Evolutionary conservation across 2,329 filamentous ascomycete genomes (phyloP).

Genomic region (Aspergillus aculeatinus): DNA sequence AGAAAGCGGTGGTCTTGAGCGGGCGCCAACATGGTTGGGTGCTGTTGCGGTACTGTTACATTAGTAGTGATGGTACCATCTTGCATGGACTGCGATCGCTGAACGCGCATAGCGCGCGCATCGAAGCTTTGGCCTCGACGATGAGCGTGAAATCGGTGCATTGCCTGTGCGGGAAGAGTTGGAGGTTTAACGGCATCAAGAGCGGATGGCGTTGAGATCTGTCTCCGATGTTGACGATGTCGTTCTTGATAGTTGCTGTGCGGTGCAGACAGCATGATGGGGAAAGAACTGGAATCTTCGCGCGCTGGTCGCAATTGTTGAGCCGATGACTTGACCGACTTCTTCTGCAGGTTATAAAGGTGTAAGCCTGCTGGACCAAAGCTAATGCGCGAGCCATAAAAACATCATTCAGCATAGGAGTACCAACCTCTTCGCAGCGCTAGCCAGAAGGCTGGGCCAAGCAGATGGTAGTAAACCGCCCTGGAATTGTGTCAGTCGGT

Average conservation of each 20-base stretch:
- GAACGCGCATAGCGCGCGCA: conserved; percentile 61
- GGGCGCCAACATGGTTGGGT: conserved; percentile 84
- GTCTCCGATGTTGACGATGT: conserved; percentile 76
- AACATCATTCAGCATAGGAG: conserved; percentile 4
- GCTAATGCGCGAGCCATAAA: conserved; percentile 8
- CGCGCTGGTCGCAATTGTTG: conserved; percentile 20
- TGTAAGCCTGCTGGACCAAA: conserved; percentile 16
- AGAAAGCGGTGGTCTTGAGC: conserved; percentile 82
- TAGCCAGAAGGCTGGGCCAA: conserved; percentile 64
- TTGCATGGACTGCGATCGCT: conserved; percentile 47
- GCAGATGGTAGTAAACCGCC: conserved; percentile 44
- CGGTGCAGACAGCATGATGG: conserved; percentile 76
- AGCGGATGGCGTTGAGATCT: conserved; percentile 78
- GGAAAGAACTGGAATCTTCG: conserved; percentile 15
- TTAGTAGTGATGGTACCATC: conserved; percentile 56
- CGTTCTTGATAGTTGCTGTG: conserved; percentile 70
- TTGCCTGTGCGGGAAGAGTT: conserved; percentile 57
- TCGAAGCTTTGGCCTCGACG: conserved; percentile 84
- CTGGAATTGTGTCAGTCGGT: conserved; percentile 59
- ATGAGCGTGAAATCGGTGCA: conserved; percentile 61
- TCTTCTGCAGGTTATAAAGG: conserved; percentile 18
- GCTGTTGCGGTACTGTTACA: conserved; percentile 56
- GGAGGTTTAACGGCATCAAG: conserved; percentile 73
- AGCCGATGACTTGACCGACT: conserved; percentile 44
- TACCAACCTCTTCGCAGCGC: conserved; percentile 73